Evolutionary conservation across 2,329 filamentous ascomycete genomes (phyloP).

Genomic region (Neonectria ditissima): DNA sequence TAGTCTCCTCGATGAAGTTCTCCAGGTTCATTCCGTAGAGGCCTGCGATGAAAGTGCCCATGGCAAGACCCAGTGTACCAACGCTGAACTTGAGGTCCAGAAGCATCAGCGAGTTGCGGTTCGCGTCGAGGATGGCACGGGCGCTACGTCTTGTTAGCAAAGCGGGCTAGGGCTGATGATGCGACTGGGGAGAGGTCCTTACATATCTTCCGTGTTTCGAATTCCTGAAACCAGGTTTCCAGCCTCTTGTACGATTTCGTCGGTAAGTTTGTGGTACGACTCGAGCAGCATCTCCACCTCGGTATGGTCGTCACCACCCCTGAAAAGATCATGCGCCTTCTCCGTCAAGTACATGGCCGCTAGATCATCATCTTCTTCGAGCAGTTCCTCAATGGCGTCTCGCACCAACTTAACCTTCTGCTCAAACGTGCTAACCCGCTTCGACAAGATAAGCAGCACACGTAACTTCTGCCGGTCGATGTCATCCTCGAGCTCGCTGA

Average conservation of each 20-base stretch:
- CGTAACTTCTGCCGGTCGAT: conserved; percentile 95
- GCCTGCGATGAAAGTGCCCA: conserved; percentile 95
- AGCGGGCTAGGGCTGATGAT: neutral
- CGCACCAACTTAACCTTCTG: conserved; percentile 95
- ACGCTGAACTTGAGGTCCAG: conserved; percentile 97
- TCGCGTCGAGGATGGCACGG: conserved; percentile 96
- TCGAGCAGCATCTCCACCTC: conserved; percentile 98
- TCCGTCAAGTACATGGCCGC: conserved; percentile 96
- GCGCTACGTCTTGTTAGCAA: conserved; percentile 67
- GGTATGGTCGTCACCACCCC: conserved; percentile 88
- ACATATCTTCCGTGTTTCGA: conserved; percentile 98
- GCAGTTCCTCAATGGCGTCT: conserved; percentile 92
- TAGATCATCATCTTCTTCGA: conserved; percentile 96
- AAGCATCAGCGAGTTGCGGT: conserved; percentile 97
- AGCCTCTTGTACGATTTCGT: conserved; percentile 96
- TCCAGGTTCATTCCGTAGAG: conserved; percentile 99
- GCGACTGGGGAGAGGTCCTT: conserved; percentile 51
- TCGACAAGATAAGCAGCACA: conserved; percentile 91
- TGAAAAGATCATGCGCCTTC: conserved; percentile 77
- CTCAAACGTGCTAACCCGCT: conserved; percentile 96
- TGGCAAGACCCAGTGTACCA: conserved; percentile 91
- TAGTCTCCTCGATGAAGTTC: conserved; percentile 96
- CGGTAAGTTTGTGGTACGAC: conserved; percentile 96
- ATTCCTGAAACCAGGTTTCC: conserved; percentile 95
- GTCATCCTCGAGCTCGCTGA: conserved; percentile 93